Conservation (phyloP, 208 protist species). For the Trypanosoma caninum region DNA sequence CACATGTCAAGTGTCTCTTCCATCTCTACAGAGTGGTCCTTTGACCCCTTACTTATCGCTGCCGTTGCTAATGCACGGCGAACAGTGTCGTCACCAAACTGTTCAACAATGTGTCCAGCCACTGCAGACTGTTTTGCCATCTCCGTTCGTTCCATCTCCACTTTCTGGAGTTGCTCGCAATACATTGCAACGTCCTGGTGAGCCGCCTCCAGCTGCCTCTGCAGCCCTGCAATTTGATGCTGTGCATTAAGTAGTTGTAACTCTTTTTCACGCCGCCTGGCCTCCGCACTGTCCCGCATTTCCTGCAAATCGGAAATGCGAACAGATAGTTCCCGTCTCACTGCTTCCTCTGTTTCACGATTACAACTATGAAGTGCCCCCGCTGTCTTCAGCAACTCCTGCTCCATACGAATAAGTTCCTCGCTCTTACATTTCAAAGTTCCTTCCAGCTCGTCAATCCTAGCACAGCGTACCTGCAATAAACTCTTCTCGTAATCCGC, state of each 20-base stretch:
- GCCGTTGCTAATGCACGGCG: constrained; percentile 69
- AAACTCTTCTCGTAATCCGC: constrained; percentile 52
- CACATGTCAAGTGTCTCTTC: constrained; percentile 54
- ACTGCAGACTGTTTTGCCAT: constrained; percentile 36
- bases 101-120: constrained; percentile 36
- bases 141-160: constrained; percentile 38
- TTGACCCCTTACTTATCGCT: constrained; percentile 34
- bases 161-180: constrained; percentile 41
- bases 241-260: constrained; percentile 41
- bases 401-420: constrained; percentile 51
- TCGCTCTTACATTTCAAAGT: constrained; percentile 52
- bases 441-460: constrained; percentile 56
- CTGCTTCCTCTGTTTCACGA: constrained; percentile 74
- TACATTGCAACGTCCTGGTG: constrained; percentile 49
- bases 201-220: constrained; percentile 34
- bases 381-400: constrained; percentile 63
- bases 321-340: constrained; percentile 63
- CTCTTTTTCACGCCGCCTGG: constrained; percentile 54
- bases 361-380: constrained; percentile 67
- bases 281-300: constrained; percentile 65
- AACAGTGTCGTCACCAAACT: constrained; percentile 63
- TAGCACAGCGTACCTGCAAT: constrained; percentile 42
- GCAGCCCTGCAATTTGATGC: constrained; percentile 48
- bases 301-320: constrained; percentile 67
- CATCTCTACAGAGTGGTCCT: constrained; percentile 10